phyloP scores from a whole-genome alignment of 345 rosid genomes.

The Physaria fendleri region DNA sequence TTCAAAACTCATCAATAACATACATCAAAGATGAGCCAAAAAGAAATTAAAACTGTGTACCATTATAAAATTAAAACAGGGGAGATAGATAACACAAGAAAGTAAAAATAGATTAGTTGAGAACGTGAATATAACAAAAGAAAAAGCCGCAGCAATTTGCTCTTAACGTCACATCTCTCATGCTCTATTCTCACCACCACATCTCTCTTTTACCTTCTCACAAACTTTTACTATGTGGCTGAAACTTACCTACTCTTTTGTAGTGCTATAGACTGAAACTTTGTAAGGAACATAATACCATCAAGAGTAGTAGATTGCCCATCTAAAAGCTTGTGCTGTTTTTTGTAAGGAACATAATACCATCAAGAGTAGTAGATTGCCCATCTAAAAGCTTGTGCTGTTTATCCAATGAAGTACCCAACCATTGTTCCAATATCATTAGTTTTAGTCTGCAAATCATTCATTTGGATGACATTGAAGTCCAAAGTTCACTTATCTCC shows the following conservation, averaged over 20 bases:
- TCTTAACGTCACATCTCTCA: slow-evolving; percentile 31
- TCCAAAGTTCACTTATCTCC: slow-evolving; percentile 50
- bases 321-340: too few relatives aligned
- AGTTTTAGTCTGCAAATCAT: slow-evolving; percentile 47
- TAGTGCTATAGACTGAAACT: slow-evolving; percentile 66
- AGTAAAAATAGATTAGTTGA: slow-evolving; percentile 23
- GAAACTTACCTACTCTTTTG: slow-evolving; percentile 91
- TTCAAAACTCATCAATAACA: too few relatives aligned
- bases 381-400: slow-evolving; percentile 63
- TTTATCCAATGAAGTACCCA: slow-evolving; percentile 54
- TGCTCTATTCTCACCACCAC: slow-evolving; percentile 30
- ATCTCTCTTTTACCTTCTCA: slow-evolving; percentile 30
- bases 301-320: slow-evolving; percentile 66
- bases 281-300: slow-evolving; percentile 52
- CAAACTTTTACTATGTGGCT: slow-evolving; percentile 22
- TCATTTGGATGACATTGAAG: slow-evolving; percentile 48
- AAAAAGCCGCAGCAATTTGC: slow-evolving; percentile 30
- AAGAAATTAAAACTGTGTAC: slow-evolving; percentile 14
- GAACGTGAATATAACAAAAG: slow-evolving; percentile 32
- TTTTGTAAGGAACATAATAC: slow-evolving; percentile 51
- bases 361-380: slow-evolving; percentile 58
- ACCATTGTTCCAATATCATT: slow-evolving; percentile 54
- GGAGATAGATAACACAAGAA: slow-evolving; percentile 35
- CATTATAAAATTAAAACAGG: slow-evolving; percentile 26
- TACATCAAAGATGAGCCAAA: background rate